Evolutionary conservation across 2,329 filamentous ascomycete genomes (phyloP), one percentile per base, ranked within the genome.

Genomic region (Paradendryphiella salina): DNA sequence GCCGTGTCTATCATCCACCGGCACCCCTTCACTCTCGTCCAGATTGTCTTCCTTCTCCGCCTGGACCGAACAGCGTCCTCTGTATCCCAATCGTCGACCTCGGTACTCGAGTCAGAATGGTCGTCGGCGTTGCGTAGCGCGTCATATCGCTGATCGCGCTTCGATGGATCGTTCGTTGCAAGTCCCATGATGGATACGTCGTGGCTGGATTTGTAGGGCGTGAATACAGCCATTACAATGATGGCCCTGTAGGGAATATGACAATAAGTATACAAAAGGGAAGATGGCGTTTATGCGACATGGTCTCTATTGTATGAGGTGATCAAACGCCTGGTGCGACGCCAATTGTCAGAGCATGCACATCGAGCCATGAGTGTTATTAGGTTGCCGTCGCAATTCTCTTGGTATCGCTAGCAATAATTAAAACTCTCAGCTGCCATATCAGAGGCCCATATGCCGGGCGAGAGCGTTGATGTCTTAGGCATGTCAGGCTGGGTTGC

Each of bases 1-100:
- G 50, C 49, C 1, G 66, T 71, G 40, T 71, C 65, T 1, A 70
- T 13, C 33, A 69, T 44, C 66, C 69, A 71, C 14, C 65, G 46
- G 31, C 55, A 63, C 5, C 28, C 31, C 38, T 55, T 59, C 11
- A 64, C 14, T 13, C 34, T 64, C 17, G 8, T 39, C 61, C 60
- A 65, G 1, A 54, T 18, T 2, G 47, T 46, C 20, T 43, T 56
- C 18, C 52, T 56, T 42, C 36, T 54, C 33, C 34, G 49, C 34
- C 46, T 34, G 5, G 44, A 33, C 20, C 46, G 56, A 1, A 29
- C 9, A 11, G 48, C 50, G 9, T 41, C 39, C 23, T 62, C 56
- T 15, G 50, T 46, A 3, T 66, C 62, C 60, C 60, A 64, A 6
- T 66, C 61, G 21, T 61, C 67, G 8, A 65, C 53, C 42, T 70